Evolutionary conservation across 148 eudicot genomes (phyloP), one percentile per base, ranked within the genome.

Genomic region (Polygonum maritimum): DNA sequence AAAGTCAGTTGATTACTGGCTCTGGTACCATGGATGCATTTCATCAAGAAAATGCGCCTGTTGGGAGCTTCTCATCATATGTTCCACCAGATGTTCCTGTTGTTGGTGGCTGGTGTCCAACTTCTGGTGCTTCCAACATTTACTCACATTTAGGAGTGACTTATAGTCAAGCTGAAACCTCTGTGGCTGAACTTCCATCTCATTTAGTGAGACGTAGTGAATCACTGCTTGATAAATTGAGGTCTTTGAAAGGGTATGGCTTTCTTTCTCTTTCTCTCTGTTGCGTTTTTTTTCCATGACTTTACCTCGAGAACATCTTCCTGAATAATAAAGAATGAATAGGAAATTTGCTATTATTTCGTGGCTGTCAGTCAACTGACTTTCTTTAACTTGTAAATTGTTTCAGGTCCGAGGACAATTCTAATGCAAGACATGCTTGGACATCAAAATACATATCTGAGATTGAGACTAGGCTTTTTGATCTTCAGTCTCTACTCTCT

Each of bases 401-500:
- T 84, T 83, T 51, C 84, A 85, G 89, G 69, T 87, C 86, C 44
- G 84, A 78, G 75, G 58, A 65, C 74, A 70, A 76, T 76, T 40
- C 78, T 45, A 82, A 77, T 78, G 83, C 80, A 74, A 78, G 72
- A 72, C 79, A 75, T 79, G 87, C 79, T 69, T 82, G 79, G 76
- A 83, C 85, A 58, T 82, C 84, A 51, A 90, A 81, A 82, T 87
- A 77, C 80, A 74, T 74, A 63, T 77, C 83, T 74, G 98, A 92
- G 77, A 86, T 87, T 76, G 94, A 90, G 85, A 87, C 86, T 65
- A 90, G 98, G 72, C 91, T 95, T 75, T 84, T 84, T 77, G 98
- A 95, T 85, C 79, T 88, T 47, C 88, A 83, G 81, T 87, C 94
- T 48, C 90, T 95, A 73, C 74, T 87, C 60, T 79, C 87, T 40